Evolutionary conservation across 129 eudicot genomes (phyloP), one percentile per base, ranked within the genome.

Genomic region (Ambrosia trifida): DNA sequence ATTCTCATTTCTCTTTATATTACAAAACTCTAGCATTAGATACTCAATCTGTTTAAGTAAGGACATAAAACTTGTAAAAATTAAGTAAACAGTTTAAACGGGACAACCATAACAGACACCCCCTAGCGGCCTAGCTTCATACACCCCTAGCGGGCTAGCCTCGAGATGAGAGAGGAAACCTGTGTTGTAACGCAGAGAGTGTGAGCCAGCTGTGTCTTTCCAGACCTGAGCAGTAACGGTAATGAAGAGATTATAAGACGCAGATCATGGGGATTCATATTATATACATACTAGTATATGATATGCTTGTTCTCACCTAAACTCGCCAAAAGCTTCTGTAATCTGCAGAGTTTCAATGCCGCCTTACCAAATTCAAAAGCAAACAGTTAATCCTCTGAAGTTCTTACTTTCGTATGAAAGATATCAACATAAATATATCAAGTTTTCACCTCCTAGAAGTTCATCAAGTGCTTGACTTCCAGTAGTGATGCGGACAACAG

Each of bases 391-490:
- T 59, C 40, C 33, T 43, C 52, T 13, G 50, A 51, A 51, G 32
- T 32, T 33, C 43, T 12, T 60, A 46, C 20, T 31, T 30, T 6
- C 28, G 7, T 7, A 1, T 57, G 38, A 63, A 66, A 17, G 24
- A 40, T 35, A 52, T 43, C 66, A 36, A 53, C 4, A 46, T 35
- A 65, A 57, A 12, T 67, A 41, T 76, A 51, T 75, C 35, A 58
- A 54, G 36, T 58, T 45, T 74, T 20, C 76, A 94, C 99, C 99
- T 51, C 94, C 99, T 77, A 94, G 70, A 18, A 94, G 93, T 72
- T 90, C 99, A 85, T 94, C 99, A 9, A 90, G 85, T 60, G 99
- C 93, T 65, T 94, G 99, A 79, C 99, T 94, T 76, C 99, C 99
- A 71, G 99, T 94, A 54, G 99, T 94, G 75, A 94, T 85, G 38